Base-by-base conservation (phyloP, 2,329 filamentous ascomycete genomes). In the Corynespora cassiicola region DNA sequence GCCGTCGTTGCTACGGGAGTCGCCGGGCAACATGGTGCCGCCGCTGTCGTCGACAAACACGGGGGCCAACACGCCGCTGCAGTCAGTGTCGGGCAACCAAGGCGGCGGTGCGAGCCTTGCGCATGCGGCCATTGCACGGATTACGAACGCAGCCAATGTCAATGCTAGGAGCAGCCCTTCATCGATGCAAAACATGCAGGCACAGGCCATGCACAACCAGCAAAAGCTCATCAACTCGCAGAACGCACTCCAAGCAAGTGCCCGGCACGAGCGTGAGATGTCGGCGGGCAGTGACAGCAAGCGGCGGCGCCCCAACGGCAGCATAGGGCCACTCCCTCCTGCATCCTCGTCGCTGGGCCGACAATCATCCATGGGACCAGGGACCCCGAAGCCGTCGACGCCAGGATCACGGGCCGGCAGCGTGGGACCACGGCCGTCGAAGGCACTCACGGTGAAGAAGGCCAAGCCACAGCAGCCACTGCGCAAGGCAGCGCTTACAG, bases 311-410 rank as follows among this genome's bases (percentile, higher is more conserved):
- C 69, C 81, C 5, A 80, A 79, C 42, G 61, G 70, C 3, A 75
- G 72, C 16, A 65, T 84, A 18, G 74, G 76, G 5, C 75, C 72
- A 14, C 70, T 84, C 0, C 81, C 66, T 22, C 39, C 80, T 2
- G 66, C 73, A 9, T 71, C 77, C 2, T 83, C 80, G 7, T 81
- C 78, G 12, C 71, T 85, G 6, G 61, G 52, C 3, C 76, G 82
- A 6, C 82, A 85, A 59, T 78, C 79, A 0, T 85, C 81, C 0
- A 68, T 82, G 9, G 82, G 81, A 0, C 82, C 80, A 12, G 80
- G 80, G n/a, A 85, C 82, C 1, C 82, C 82, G 4, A 84, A 84
- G 55, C 72, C 77, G 6, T 58, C 64, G 5, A 84, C 81, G 1
- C 78, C 64, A 58, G 65, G 59, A 6, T 77, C 75, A 23, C 80